A percentile compares a stretch with the other conserved stretches of the same genome.
These are phyloP conservation scores for Cyathus striatus DNA, from an alignment of 768 basidiomycete genomes.

Conservation along the genomic window DNA sequence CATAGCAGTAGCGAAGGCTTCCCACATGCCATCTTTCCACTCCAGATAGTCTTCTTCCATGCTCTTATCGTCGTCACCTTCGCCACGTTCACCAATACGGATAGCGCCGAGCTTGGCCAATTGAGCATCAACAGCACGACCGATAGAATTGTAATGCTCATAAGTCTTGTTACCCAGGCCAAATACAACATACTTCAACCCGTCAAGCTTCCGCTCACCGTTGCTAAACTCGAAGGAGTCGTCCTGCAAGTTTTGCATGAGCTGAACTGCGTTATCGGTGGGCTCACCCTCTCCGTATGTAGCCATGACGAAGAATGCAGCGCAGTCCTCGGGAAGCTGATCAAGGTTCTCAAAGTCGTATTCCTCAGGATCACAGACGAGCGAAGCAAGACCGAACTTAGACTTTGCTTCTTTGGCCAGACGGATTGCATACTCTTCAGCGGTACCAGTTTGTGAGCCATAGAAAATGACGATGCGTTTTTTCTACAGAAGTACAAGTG, in stretches of 20 bases:
- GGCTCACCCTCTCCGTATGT: constrained; percentile 99
- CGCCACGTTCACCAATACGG: constrained; percentile 85
- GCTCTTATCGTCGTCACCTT: constrained; percentile 98
- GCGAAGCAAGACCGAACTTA: constrained; percentile 90
- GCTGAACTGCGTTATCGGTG: constrained; percentile 93
- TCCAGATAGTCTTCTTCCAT: constrained; percentile 99
- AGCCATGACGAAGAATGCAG: constrained; percentile 93
- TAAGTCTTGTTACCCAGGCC: constrained; percentile 91
- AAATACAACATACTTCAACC: constrained; percentile 93
- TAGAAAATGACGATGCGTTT: constrained; percentile 97
- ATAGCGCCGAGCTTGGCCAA: constrained; percentile 76
- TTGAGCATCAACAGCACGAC: constrained; percentile 68
- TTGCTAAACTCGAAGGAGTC: constrained; percentile 83
- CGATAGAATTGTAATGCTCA: constrained; percentile 94
- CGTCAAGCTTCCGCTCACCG: constrained; percentile 68
- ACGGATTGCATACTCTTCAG: constrained; percentile 96
- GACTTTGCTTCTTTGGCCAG: constrained; percentile 97
- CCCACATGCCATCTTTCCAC: constrained; percentile 99
- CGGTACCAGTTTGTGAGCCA: constrained; percentile 97
- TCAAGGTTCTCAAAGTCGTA: constrained; percentile 98
- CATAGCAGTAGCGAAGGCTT: constrained; percentile 75
- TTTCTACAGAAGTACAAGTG: constrained; percentile 52
- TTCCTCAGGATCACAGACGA: constrained; percentile 98
- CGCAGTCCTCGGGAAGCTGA: constrained; percentile 79
- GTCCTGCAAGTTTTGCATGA: constrained; percentile 90